Evolutionary conservation across 495 filamentous ascomycete genomes (phyloP).

Genomic region (Penicillium canescens): DNA sequence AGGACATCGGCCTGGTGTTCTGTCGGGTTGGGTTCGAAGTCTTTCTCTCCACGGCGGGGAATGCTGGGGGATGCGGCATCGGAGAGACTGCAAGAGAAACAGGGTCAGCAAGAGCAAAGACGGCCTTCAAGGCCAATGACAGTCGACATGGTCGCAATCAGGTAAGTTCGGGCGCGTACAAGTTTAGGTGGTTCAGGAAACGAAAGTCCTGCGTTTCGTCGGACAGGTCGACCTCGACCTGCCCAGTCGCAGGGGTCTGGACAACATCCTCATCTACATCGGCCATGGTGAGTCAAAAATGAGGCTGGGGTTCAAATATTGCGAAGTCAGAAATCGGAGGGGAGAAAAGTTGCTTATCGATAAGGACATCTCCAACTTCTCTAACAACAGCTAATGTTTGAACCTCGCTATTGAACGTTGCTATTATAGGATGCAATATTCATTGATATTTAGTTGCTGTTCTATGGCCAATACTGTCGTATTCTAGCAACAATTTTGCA

Average conservation of each 20-base stretch:
- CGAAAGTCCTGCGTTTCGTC: constrained; percentile 91
- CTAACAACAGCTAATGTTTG: not conserved
- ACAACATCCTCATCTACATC: constrained; percentile 51
- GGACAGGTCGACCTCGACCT: constrained; percentile 62
- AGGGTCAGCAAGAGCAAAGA: constrained; percentile 1
- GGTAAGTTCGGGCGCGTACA: constrained; percentile 34
- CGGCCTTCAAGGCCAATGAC: not conserved
- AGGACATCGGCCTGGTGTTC: constrained; percentile 73
- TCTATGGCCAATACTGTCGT: no score
- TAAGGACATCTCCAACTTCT: not conserved
- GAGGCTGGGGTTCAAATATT: not conserved
- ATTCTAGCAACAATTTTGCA: no score
- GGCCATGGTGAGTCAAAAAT: constrained; percentile 37
- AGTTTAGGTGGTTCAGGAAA: constrained; percentile 62
- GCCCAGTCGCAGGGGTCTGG: constrained; percentile 26
- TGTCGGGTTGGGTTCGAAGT: constrained; percentile 93
- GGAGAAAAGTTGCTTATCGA: constrained; percentile 18
- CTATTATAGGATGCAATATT: no score
- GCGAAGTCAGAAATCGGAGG: not conserved
- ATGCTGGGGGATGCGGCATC: constrained; percentile 45
- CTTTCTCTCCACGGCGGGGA: constrained; percentile 86
- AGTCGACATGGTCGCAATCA: not conserved
- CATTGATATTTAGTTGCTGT: not conserved
- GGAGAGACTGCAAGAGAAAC: constrained; percentile 23
- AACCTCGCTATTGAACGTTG: no score